Evolutionary conservation across 805 yeast genomes (phyloP).

Genomic region (Saturnispora kantuleensis): DNA sequence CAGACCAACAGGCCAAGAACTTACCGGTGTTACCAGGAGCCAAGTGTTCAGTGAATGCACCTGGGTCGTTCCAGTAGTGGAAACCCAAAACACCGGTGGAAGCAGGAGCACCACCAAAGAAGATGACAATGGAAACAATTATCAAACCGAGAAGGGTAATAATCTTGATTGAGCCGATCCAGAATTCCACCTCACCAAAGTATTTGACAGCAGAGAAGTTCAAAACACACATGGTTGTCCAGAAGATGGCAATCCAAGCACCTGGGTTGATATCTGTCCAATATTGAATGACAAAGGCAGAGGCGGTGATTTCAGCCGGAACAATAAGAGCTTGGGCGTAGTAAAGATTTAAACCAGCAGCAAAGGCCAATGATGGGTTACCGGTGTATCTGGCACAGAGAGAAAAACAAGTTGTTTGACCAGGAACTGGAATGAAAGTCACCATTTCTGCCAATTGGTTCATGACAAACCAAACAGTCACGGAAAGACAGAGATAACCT

Average conservation of each 20-base stretch:
- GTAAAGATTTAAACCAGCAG: slow-evolving; percentile 30
- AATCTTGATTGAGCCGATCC: slow-evolving; percentile 60
- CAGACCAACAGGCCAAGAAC: slow-evolving; percentile 55
- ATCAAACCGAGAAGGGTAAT: slow-evolving; percentile 52
- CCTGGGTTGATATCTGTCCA: slow-evolving; percentile 47
- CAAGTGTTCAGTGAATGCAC: slow-evolving; percentile 40
- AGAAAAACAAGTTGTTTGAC: slow-evolving; percentile 31
- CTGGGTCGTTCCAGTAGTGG: slow-evolving; percentile 49
- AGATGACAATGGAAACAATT: slow-evolving; percentile 42
- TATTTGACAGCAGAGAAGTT: slow-evolving; percentile 36
- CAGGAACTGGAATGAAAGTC: slow-evolving; percentile 47
- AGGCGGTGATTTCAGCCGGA: slow-evolving; percentile 48
- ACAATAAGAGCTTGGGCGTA: slow-evolving; percentile 27
- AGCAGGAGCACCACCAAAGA: slow-evolving; percentile 54
- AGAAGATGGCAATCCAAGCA: slow-evolving; percentile 48
- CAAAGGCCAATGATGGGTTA: slow-evolving; percentile 20
- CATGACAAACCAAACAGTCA: slow-evolving; percentile 58
- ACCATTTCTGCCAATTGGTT: slow-evolving; percentile 58
- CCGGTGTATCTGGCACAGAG: slow-evolving; percentile 24
- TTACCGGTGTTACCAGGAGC: slow-evolving; percentile 47
- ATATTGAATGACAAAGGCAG: slow-evolving; percentile 47
- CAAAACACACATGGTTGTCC: slow-evolving; percentile 34
- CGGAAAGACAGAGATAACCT: slow-evolving; percentile 54
- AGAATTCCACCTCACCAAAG: slow-evolving; percentile 47
- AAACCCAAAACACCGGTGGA: slow-evolving; percentile 49